These are phyloP conservation scores for Tylopilus plumbeoviolaceoides DNA, from an alignment of 768 basidiomycete genomes.

Conservation along the genomic window DNA sequence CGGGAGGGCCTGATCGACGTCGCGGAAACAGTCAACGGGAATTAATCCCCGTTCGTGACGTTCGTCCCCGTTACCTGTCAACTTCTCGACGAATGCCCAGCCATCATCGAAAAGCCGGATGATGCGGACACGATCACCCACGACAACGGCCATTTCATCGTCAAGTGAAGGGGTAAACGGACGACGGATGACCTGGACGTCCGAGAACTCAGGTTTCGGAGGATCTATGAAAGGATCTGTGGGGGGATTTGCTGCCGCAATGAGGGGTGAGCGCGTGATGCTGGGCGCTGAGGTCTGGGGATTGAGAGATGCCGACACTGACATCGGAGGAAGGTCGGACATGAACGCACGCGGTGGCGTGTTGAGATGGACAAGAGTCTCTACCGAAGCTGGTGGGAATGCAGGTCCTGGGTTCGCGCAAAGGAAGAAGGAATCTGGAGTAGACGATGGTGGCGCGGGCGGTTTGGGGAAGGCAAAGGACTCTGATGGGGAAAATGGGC, in stretches of 20 bases:
- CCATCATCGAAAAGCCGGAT: slow-evolving; percentile 62
- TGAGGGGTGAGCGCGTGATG: background rate
- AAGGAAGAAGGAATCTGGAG: background rate
- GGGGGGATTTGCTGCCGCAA: slow-evolving; percentile 11
- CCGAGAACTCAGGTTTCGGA: slow-evolving; percentile 30
- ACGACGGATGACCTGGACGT: slow-evolving; percentile 47
- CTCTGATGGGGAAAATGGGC: slow-evolving; percentile 64
- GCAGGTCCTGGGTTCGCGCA: background rate
- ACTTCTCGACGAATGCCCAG: slow-evolving; percentile 60
- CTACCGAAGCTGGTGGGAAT: slow-evolving; percentile 13
- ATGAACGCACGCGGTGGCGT: slow-evolving; percentile 16
- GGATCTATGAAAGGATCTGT: slow-evolving; percentile 36
- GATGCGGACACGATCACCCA: slow-evolving; percentile 52
- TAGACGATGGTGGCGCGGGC: slow-evolving; percentile 27
- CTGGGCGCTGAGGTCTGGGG: slow-evolving; percentile 2
- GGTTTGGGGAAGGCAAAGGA: slow-evolving; percentile 68
- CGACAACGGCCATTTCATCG: slow-evolving; percentile 55
- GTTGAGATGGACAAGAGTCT: slow-evolving; percentile 17
- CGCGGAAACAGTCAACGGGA: slow-evolving; percentile 65
- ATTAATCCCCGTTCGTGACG: slow-evolving; percentile 46
- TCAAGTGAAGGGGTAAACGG: slow-evolving; percentile 52
- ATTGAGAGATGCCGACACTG: slow-evolving; percentile 8
- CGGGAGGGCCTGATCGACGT: slow-evolving; percentile 42
- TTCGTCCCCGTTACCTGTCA: slow-evolving; percentile 8
- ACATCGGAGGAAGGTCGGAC: slow-evolving; percentile 12